Evolutionary conservation across 306 rosid genomes (phyloP).

Genomic region (Glycine latifolia): DNA sequence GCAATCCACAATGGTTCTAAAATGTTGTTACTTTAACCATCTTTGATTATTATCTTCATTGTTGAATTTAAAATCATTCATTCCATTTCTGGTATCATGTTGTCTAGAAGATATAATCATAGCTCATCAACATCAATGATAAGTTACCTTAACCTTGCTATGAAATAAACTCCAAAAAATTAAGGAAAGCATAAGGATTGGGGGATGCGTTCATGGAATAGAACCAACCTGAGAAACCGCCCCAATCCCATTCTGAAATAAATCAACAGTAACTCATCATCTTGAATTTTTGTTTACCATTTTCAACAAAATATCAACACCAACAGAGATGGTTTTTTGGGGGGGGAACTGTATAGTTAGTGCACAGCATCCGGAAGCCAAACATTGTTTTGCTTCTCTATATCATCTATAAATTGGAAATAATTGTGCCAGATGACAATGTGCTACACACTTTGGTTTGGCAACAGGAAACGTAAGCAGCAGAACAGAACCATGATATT

Average conservation of each 20-base stretch:
- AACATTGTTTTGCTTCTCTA: constrained; percentile 12
- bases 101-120: neutral
- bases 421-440: constrained; percentile 2
- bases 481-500: constrained; percentile 9
- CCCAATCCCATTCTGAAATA: constrained; percentile 95
- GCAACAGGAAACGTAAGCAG: constrained; percentile 32
- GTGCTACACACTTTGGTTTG: constrained; percentile 7
- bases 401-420: constrained; percentile 17
- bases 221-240: constrained; percentile 94
- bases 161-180: neutral
- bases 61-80: neutral
- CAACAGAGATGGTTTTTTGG: constrained; percentile 25
- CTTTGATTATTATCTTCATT: neutral
- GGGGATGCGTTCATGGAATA: constrained; percentile 69
- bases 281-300: constrained; percentile 32
- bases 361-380: constrained; percentile 19
- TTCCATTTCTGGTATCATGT: neutral
- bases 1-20: neutral
- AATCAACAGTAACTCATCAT: constrained; percentile 41
- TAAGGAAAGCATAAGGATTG: constrained; percentile 56
- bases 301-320: constrained; percentile 41
- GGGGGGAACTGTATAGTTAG: constrained; percentile 3
- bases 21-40: neutral
- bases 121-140: too few species aligned
- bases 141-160: neutral